Conservation (phyloP, 2,329 filamentous ascomycete species). For the Penicillium brevicompactum region DNA sequence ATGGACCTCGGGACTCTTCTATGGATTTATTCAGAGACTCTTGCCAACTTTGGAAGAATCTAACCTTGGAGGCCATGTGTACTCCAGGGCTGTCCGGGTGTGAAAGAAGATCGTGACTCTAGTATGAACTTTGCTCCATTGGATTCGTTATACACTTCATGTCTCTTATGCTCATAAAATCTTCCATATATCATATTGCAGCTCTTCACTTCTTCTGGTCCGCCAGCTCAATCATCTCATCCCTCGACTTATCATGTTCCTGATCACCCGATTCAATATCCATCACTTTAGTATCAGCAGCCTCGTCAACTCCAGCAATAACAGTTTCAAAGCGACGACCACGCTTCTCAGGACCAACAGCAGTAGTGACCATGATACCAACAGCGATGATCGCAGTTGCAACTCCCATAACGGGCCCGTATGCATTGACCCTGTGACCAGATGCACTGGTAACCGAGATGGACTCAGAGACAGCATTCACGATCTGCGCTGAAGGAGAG, state of each 20-base stretch:
- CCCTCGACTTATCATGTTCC: slow-evolving; percentile 23
- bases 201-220: slow-evolving; percentile 14
- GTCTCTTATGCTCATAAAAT: no score
- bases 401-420: slow-evolving; percentile 74
- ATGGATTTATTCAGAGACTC: no score
- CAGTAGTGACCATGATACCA: slow-evolving; percentile 68
- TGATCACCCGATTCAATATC: slow-evolving; percentile 24
- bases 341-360: slow-evolving; percentile 73
- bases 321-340: slow-evolving; percentile 69
- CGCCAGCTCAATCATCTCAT: slow-evolving; percentile 23
- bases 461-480: slow-evolving; percentile 71
- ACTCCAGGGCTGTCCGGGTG: no score
- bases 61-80: no score
- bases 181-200: not conserved
- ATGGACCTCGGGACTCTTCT: no score
- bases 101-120: no score
- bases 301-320: slow-evolving; percentile 43
- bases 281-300: slow-evolving; percentile 12
- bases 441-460: slow-evolving; percentile 56
- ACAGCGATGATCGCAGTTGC: slow-evolving; percentile 75
- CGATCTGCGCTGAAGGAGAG: slow-evolving; percentile 72
- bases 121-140: no score
- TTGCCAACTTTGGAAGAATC: no score
- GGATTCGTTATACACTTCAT: no score
- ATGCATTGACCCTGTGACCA: slow-evolving; percentile 66